These are phyloP conservation scores for Talaromyces wortmannii DNA, from an alignment of 495 filamentous ascomycete genomes.

Conservation along the genomic window DNA sequence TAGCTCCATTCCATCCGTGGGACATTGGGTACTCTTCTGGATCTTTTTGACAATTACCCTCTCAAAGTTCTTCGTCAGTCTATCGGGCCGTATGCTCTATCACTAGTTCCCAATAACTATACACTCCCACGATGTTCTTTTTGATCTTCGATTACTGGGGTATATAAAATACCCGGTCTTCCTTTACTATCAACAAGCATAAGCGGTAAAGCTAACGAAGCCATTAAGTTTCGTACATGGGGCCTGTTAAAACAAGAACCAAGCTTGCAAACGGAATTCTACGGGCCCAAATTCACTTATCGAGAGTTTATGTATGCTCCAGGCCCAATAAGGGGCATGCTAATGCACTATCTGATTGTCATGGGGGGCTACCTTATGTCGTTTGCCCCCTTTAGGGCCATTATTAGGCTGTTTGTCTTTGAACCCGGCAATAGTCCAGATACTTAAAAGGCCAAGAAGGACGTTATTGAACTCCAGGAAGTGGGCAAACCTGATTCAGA, in stretches of 20 bases:
- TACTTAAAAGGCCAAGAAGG: neutral
- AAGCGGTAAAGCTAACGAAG: slow-evolving; percentile 40
- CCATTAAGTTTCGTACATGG: slow-evolving; percentile 58
- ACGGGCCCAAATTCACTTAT: slow-evolving; percentile 59
- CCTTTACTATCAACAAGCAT: slow-evolving; percentile 48
- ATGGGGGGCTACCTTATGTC: neutral
- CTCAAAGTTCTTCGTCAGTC: slow-evolving; percentile 41
- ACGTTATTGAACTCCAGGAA: neutral
- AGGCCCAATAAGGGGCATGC: neutral
- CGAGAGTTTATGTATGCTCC: slow-evolving; percentile 40
- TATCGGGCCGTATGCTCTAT: slow-evolving; percentile 49
- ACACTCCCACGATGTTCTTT: slow-evolving; percentile 17
- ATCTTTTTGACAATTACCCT: slow-evolving; percentile 48
- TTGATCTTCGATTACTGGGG: slow-evolving; percentile 39
- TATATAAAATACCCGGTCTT: slow-evolving; percentile 45
- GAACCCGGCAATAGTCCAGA: neutral
- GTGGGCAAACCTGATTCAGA: neutral
- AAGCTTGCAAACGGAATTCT: slow-evolving; percentile 18
- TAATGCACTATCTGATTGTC: neutral
- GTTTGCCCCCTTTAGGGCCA: neutral
- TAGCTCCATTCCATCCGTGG: slow-evolving; percentile 52
- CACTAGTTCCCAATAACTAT: slow-evolving; percentile 35
- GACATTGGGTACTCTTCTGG: slow-evolving; percentile 48
- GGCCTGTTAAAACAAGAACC: slow-evolving; percentile 45
- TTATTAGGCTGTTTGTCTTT: neutral